These are phyloP conservation scores for Suhomyces xylopsoci DNA, from an alignment of 805 yeast species.

Conservation along the genomic window DNA sequence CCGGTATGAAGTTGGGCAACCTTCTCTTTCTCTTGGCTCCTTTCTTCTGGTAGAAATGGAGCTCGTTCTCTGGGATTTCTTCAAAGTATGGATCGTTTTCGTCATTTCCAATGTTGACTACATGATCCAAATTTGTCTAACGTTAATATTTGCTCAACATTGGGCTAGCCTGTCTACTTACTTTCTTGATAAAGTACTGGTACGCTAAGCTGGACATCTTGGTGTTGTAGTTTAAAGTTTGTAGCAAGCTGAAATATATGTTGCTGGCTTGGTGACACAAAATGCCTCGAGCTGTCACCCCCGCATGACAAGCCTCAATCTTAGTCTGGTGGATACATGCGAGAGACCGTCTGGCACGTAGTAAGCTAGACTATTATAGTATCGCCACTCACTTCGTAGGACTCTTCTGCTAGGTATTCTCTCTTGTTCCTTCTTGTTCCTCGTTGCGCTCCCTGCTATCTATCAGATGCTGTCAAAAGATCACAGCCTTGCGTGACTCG, in stretches of 20 bases:
- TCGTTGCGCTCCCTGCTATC: not conserved
- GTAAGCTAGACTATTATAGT: too few relatives aligned
- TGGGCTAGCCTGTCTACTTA: constrained; percentile 16
- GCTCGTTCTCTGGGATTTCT: constrained; percentile 37
- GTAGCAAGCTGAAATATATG: not conserved
- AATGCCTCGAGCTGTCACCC: not conserved
- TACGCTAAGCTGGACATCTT: constrained; percentile 32
- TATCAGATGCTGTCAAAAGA: not conserved
- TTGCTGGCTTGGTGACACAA: not conserved
- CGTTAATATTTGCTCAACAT: constrained; percentile 7
- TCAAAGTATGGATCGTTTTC: constrained; percentile 39
- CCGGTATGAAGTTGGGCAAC: constrained; percentile 34
- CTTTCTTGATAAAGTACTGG: constrained; percentile 35
- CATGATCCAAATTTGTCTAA: constrained; percentile 26
- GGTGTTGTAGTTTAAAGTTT: not conserved
- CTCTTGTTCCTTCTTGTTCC: too few relatives aligned
- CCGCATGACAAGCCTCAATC: not conserved
- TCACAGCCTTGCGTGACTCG: not conserved
- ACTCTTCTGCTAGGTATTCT: too few relatives aligned
- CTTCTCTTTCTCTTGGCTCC: constrained; percentile 38
- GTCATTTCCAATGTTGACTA: constrained; percentile 26
- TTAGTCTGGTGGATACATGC: too few relatives aligned
- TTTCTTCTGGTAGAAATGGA: constrained; percentile 39
- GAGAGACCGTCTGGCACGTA: too few relatives aligned
- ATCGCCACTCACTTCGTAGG: too few relatives aligned